Percentiles rank a stretch among this genome's conserved stretches.
Evolutionary conservation across 2,329 filamentous ascomycete genomes (phyloP).

Genomic region (Fusarium austroafricanum): DNA sequence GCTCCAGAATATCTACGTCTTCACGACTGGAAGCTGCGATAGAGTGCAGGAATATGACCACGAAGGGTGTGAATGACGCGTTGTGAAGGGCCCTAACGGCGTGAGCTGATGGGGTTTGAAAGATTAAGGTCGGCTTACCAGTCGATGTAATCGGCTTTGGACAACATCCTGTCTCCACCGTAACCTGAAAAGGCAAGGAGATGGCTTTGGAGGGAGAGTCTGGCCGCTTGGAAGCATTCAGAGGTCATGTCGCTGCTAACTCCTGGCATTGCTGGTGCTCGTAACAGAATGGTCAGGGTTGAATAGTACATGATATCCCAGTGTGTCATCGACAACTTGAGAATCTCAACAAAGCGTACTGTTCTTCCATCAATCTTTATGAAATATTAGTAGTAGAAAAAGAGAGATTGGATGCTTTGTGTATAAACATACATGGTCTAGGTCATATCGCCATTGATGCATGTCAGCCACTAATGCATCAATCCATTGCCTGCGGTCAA

Average conservation of each 20-base stretch:
- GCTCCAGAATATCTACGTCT: slow-evolving; percentile 18
- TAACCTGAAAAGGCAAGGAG: slow-evolving; percentile 33
- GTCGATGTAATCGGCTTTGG: slow-evolving; percentile 35
- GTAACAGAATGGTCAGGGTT: slow-evolving; percentile 26
- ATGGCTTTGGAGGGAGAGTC: slow-evolving; percentile 24
- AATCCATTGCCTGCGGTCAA: slow-evolving; percentile 16
- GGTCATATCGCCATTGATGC: slow-evolving; percentile 23
- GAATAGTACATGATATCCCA: slow-evolving; percentile 43
- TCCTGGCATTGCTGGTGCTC: slow-evolving; percentile 23
- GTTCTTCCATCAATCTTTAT: slow-evolving; percentile 15
- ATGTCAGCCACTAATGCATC: slow-evolving; percentile 11
- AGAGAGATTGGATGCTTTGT: neutral
- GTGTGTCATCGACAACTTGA: slow-evolving; percentile 9
- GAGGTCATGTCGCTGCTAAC: slow-evolving; percentile 24
- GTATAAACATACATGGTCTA: slow-evolving; percentile 13
- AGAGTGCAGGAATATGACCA: slow-evolving; percentile 37
- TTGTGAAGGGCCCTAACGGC: slow-evolving; percentile 35
- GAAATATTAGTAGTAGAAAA: neutral
- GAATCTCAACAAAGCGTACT: slow-evolving; percentile 10
- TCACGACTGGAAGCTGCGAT: slow-evolving; percentile 22
- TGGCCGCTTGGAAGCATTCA: slow-evolving; percentile 33
- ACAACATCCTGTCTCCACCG: slow-evolving; percentile 9
- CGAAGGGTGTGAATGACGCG: slow-evolving; percentile 35
- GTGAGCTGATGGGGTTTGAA: neutral
- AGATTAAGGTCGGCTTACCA: slow-evolving; percentile 12